Base-by-base conservation (phyloP, 2,329 filamentous ascomycete genomes). In the Cercospora canescens region DNA sequence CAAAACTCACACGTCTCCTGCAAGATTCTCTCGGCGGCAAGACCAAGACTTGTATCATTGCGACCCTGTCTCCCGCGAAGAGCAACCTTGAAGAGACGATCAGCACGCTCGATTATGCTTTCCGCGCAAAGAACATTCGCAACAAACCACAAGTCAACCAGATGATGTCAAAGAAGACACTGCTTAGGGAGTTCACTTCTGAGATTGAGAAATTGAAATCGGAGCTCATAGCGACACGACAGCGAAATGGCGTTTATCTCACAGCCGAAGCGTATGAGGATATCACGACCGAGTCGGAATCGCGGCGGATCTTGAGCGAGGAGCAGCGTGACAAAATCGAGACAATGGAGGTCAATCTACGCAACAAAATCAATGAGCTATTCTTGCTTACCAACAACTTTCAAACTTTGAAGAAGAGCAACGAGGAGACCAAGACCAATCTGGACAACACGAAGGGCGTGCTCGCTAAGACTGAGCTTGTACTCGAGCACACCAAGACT, bases 41-140 rank as follows among this genome's bases (percentile, higher is more conserved):
- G 60, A 99, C 96, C 1, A 99, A 99, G 77, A 99, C 95, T 0
- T 99, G 95, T 82, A 99, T 99, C 71, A 98, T 99, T 75, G 95
- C 95, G 6, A 99, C 95, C 0, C 87, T 99, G 45, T 98, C 95
- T 2, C 94, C 95, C 1, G 93, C 94, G 7, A 96, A 95, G 79
- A 94, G 90, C 79, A 99, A 98, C 73, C 84, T 99, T 1, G 95
- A 99, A 76, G 95, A 99, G 79, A 99, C 96, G 0, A 98, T 99
- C 67, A 98, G 95, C 0, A 99, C 96, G 0, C 85, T 99, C 1
- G 95, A 99, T 78, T 99, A 99, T 76, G 96, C 95, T 11, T 98
- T 98, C 81, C 88, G 95, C 55, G 95, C 95, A 16, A 99, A 99
- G 83, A 98, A 99, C 72, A 99, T 99, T 74, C 91, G 92, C 58